Base-by-base conservation (phyloP, 768 basidiomycete species). In the Tulasnella sp. region DNA sequence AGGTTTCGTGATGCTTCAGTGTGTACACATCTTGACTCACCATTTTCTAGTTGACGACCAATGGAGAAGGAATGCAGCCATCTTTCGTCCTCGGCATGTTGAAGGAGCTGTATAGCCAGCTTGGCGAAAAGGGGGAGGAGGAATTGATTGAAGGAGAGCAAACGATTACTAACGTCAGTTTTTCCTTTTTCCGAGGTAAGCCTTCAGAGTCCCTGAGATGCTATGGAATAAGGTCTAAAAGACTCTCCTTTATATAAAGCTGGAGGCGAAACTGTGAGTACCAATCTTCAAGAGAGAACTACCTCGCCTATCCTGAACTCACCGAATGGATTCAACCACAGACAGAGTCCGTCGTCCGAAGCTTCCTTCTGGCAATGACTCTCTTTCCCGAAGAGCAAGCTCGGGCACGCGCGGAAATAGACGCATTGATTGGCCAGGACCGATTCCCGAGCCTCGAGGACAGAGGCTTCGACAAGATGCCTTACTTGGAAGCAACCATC, bases 331-430 rank as follows among this genome's bases (percentile, higher is more conserved):
- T 3, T 48, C 3, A 5, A 16, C 28, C 58, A 16, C 5, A 60
- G 58, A 60, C 58, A 9, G 58, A 60, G 58, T 60, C 28, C 58
- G 11, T 31, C 8, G 9, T 60, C 22, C 58, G 58, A n/a, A 48
- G 79, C 16, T 81, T 81, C 64, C 24, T 81, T 2, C 78, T 81
- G 16, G 80, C 80, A 14, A 81, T 81, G 80, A 79, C 76, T 20
- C 42, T 81, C n/a, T 48, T 75, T 79, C 81, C 81, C 34, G n/a
- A 73, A 22, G 58, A 69, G 22, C 76, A 75, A 31, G 22, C 18
- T n/a, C 34, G 5, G 1, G 78, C 73, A 7, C 81, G 75, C 14
- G 40, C 41, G 7, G 76, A 81, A 72, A 16, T 81, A 5, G 81
- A 75, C 48, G n/a, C 28, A 9, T 41, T 78, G 12, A 72, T 81